Evolutionary conservation across 2,329 filamentous ascomycete genomes (phyloP), one percentile per base, ranked within the genome.

Genomic region (Colletotrichum sp.): DNA sequence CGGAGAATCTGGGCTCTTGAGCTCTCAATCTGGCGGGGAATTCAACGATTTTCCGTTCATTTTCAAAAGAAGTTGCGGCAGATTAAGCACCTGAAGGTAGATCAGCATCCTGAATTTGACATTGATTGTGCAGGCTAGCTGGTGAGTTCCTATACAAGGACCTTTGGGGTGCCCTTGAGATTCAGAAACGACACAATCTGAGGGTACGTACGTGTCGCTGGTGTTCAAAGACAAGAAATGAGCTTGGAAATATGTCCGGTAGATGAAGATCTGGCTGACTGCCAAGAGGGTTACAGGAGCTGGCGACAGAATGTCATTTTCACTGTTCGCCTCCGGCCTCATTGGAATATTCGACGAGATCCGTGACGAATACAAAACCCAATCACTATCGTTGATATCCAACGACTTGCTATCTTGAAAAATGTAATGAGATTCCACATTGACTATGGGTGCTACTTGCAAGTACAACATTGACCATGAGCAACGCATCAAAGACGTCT

Each of bases 1-100:
- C 3, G 18, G 0, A 12, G 9, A 3, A 12, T 1, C 9, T n/a
- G 1, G 18, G 4, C 18, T 43, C 1, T 0, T 43, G 18, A n/a
- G 39, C 18, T 43, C 34, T 36, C 1, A 2, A 39, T 43, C 39
- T 4, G 9, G 18, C 18, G 18, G 18, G 39, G 18, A 43, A 3
- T 34, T 12, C n/a, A n/a, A 3, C 3, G 3, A 4, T 14, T 36
- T 36, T 6, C 18, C 39, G 18, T 10, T 9, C 8, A n/a, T 10
- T 43, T 3, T 28, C 28, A 43, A 5, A 43, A 10, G 8, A 3
- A n/a, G n/a, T n/a, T n/a, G n/a, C n/a, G n/a, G 39, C 39, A 43
- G 18, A n/a, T 43, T 6, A n/a, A 10, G 3, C 10, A 43, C 28
- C 28, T 1, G 28, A 1, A 28, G 28, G 24, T 24, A 24, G 24